Base-by-base conservation (phyloP, 306 rosid genomes). In the Gastrolobium bilobum region DNA sequence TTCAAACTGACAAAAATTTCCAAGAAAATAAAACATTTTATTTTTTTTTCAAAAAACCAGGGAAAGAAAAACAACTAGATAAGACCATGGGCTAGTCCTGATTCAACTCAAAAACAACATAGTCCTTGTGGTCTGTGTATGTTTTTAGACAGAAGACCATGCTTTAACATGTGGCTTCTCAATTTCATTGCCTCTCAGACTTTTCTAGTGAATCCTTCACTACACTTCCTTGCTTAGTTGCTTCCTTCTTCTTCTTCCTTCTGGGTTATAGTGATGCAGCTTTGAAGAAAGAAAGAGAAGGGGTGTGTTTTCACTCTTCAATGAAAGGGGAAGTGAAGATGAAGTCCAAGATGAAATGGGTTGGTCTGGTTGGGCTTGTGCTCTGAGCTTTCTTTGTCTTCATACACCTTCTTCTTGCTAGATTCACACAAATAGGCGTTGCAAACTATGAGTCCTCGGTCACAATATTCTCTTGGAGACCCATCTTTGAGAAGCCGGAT, bases 291-390 rank as follows among this genome's bases (percentile, higher is more conserved):
- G 33, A 81, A 30, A 75, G 30, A 46, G 39, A 6, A 14, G 50
- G 4, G 20, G 53, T 31, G 37, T 31, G 31, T 13, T 65, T 52
- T 48, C 10, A 39, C 20, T 61, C 71, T 37, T 75, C 84, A 14
- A 93, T 95, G 99, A 95, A 90, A 91, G 98, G 96, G 81, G 93
- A 95, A 50, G 92, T 80, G 57, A 93, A 90, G 68, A 93, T 93
- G 76, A 95, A 90, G 90, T 96, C 99, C 1, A 91, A 86, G 82
- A 83, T 96, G 89, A 96, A 96, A 88, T 96, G 98, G 97, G 89
- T 96, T 83, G 98, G 96, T 75, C 68, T 96, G 39, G 69, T 91
- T 77, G 99, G 99, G 2, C 90, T 93, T 13, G 88, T 96, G 52
- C 98, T 93, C 8, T 96, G 97, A 4, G 92, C 96, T 63, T 75